These are phyloP conservation scores for Tetracladium setigerum DNA, from an alignment of 495 filamentous ascomycete genomes.

Conservation along the genomic window DNA sequence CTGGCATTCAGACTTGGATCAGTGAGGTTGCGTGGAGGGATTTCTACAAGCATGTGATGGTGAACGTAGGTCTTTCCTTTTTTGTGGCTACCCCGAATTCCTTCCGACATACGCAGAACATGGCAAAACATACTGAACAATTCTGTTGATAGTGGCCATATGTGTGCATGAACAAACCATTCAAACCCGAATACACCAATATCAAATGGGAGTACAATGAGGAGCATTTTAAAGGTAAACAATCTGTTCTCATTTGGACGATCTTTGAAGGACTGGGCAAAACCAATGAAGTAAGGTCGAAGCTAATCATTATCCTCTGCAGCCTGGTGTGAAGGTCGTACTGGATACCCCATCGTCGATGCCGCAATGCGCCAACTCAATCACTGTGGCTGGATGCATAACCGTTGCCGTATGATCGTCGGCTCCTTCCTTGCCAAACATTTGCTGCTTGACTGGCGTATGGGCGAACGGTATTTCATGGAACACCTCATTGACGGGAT, in stretches of 20 bases:
- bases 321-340: conserved; percentile 72
- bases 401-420: conserved; percentile 81
- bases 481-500: conserved; percentile 84
- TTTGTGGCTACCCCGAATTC: too few relatives aligned
- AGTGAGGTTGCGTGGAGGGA: conserved; percentile 87
- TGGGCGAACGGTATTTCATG: conserved; percentile 88
- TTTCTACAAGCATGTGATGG: conserved; percentile 86
- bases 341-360: conserved; percentile 84
- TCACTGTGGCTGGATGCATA: conserved; percentile 76
- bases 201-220: conserved; percentile 74
- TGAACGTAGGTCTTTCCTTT: conserved; percentile 63
- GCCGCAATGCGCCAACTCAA: conserved; percentile 84
- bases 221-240: conserved; percentile 55
- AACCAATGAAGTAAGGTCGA: too few relatives aligned
- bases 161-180: conserved; percentile 82
- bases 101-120: conserved; percentile 1
- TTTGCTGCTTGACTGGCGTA: conserved; percentile 82
- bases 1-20: conserved; percentile 71
- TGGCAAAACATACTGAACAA: too few relatives aligned
- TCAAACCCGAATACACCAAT: conserved; percentile 79
- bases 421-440: conserved; percentile 86
- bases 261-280: too few relatives aligned
- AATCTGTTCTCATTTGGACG: too few relatives aligned
- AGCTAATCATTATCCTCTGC: too few relatives aligned
- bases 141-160: not conserved